Conservation (phyloP, 441 rosid species). For the Adansonia rubrostipa region DNA sequence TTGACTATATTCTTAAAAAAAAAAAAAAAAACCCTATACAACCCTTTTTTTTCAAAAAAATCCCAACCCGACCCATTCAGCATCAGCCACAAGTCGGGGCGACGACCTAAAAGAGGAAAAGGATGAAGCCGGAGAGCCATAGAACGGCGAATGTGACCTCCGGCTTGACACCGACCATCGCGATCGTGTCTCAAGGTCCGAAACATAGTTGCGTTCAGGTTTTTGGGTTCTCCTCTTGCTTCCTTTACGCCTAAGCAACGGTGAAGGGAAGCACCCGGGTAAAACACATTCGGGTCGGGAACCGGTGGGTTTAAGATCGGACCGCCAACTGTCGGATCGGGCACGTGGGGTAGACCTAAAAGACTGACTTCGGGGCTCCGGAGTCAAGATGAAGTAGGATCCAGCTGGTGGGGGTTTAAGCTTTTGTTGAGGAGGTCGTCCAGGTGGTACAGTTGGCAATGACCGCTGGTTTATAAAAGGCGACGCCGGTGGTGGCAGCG, state of each 20-base stretch:
- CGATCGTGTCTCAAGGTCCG: slow-evolving; percentile 51
- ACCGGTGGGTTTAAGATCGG: slow-evolving; percentile 42
- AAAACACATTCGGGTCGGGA: slow-evolving; percentile 47
- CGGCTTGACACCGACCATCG: slow-evolving; percentile 67
- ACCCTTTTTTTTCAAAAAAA: slow-evolving; percentile 45
- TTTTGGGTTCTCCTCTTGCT: slow-evolving; percentile 41
- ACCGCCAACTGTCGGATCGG: slow-evolving; percentile 63
- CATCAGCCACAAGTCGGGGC: slow-evolving; percentile 52
- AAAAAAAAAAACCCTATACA: background rate
- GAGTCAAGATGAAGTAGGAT: slow-evolving; percentile 39
- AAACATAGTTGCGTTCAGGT: slow-evolving; percentile 40
- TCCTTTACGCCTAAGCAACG: slow-evolving; percentile 47
- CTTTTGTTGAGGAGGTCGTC: slow-evolving; percentile 37
- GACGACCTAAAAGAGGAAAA: slow-evolving; percentile 65
- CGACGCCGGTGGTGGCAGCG: slow-evolving; percentile 36
- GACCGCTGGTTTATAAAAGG: slow-evolving; percentile 44
- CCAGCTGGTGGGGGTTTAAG: slow-evolving; percentile 72
- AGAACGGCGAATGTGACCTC: slow-evolving; percentile 56
- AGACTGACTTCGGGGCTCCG: slow-evolving; percentile 52
- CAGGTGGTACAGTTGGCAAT: slow-evolving; percentile 33
- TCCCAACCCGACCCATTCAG: slow-evolving; percentile 76
- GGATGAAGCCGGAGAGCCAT: slow-evolving; percentile 62
- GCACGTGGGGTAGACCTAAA: slow-evolving; percentile 66
- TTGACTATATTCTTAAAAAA: background rate
- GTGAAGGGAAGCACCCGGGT: slow-evolving; percentile 72